phyloP scores from a whole-genome alignment of 768 basidiomycete genomes.

The Boletus subcaerulescens region DNA sequence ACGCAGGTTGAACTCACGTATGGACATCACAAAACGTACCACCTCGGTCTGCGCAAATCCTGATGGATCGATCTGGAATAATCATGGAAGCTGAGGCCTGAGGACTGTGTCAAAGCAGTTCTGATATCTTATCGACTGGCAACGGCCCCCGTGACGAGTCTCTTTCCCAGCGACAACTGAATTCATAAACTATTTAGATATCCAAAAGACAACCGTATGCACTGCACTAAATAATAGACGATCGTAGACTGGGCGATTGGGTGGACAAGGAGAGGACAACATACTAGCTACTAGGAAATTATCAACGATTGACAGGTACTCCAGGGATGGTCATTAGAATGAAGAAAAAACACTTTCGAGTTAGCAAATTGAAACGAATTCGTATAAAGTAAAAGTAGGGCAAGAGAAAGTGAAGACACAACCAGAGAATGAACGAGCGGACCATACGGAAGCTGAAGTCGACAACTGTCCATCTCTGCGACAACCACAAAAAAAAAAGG shows the following conservation, averaged over 20 bases:
- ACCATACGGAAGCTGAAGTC: neutral
- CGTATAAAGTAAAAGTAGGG: neutral
- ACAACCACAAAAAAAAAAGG: slow-evolving; percentile 1
- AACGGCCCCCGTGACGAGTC: neutral
- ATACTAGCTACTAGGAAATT: slow-evolving; percentile 16
- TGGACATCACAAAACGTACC: slow-evolving; percentile 93
- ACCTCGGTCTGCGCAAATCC: slow-evolving; percentile 85
- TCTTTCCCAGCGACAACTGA: slow-evolving; percentile 6
- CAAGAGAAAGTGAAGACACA: neutral
- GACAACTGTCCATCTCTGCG: slow-evolving; percentile 12
- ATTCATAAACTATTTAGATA: slow-evolving; percentile 9
- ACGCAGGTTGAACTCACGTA: slow-evolving; percentile 47
- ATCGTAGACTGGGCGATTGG: neutral
- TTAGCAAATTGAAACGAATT: slow-evolving; percentile 11
- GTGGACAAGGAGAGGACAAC: slow-evolving; percentile 23
- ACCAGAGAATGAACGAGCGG: slow-evolving; percentile 1
- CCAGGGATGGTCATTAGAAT: slow-evolving; percentile 22
- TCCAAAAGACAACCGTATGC: slow-evolving; percentile 19
- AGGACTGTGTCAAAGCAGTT: neutral
- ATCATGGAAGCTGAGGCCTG: slow-evolving; percentile 5
- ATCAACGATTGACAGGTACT: slow-evolving; percentile 25
- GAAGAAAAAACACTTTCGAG: slow-evolving; percentile 5
- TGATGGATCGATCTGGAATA: slow-evolving; percentile 73
- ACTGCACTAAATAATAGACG: slow-evolving; percentile 13
- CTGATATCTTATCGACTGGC: slow-evolving; percentile 4